A percentile compares a stretch with the other conserved stretches of the same genome.
These are phyloP conservation scores for Detonula confervacea DNA, from an alignment of 352 stramenopile species.

Conservation along the genomic window DNA sequence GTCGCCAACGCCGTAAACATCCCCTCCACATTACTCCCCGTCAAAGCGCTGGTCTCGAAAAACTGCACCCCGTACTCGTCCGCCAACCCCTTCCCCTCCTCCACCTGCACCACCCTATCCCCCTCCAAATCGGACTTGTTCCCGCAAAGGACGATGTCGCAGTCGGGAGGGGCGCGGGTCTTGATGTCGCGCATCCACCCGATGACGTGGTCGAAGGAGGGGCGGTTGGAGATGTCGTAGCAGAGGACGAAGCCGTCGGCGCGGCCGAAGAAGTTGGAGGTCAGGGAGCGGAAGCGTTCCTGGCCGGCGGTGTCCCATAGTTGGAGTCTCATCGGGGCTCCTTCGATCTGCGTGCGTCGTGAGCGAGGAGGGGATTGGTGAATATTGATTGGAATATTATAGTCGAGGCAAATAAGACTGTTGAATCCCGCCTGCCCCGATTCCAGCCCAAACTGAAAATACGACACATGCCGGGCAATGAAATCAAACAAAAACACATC, in stretches of 20 bases:
- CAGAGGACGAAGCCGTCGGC: constrained; percentile 96
- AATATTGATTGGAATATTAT: neutral
- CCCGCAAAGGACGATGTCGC: constrained; percentile 99
- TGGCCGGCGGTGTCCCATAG: constrained; percentile 91
- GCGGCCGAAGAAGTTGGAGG: constrained; percentile 98
- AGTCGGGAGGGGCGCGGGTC: constrained; percentile 98
- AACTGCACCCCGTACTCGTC: constrained; percentile 99
- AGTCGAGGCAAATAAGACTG: neutral
- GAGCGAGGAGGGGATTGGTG: too few relatives aligned
- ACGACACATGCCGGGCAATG: too few relatives aligned
- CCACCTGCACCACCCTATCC: constrained; percentile 92
- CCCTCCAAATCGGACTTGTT: constrained; percentile 99
- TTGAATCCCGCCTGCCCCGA: too few relatives aligned
- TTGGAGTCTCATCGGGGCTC: constrained; percentile 79
- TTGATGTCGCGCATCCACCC: constrained; percentile 98
- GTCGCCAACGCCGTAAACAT: constrained; percentile 88
- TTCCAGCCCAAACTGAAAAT: too few relatives aligned
- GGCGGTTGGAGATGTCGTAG: constrained; percentile 98
- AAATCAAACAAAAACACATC: neutral
- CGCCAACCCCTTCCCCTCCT: constrained; percentile 98
- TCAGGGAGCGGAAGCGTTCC: constrained; percentile 99
- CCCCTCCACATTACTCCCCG: constrained; percentile 97
- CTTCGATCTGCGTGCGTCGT: constrained; percentile 83
- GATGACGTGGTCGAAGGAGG: constrained; percentile 99
- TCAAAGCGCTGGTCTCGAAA: constrained; percentile 99